Evolutionary conservation across 495 filamentous ascomycete genomes (phyloP), one percentile per base, ranked within the genome.

Genomic region (Aspergillus diversus): DNA sequence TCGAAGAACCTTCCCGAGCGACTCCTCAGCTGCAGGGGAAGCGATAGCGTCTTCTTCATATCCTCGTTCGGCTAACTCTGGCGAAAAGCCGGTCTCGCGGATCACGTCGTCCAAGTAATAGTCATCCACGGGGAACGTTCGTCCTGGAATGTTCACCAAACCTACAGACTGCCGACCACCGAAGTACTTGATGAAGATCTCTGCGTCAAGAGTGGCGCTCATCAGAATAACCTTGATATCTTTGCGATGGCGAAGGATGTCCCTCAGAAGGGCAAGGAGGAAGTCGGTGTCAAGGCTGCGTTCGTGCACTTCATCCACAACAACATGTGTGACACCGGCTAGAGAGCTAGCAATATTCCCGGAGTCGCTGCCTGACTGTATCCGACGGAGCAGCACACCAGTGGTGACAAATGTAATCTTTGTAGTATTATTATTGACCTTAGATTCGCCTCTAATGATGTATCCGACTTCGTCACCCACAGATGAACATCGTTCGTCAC

Each of bases 271-370:
- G 42, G 92, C 92, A 42, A 99, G 76, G 7, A 99, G 82, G 71
- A 99, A 97, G 71, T 99, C 95, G 1, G 93, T 97, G 68, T 99
- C 95, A 8, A 99, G 80, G 76, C 90, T 96, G 33, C 95, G 87
- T 73, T 99, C 95, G 75, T 99, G 95, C 21, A 99, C 96, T 75
- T 99, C 95, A 69, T 99, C 95, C 7, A 99, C 91, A 17, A 98
- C 90, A 17, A 99, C 87, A 76, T 99, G 96, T 59, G 91, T 97
- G 55, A 98, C 89, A 74, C 96, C 91, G 9, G 91, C 89, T 12
- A 99, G 73, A 61, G 90, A 90, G 51, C 86, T 86, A 13, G 91
- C 86, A 6, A 96, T 85, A 66, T 94, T 92, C 11, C 91, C 86
- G 34, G 86, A 82, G 42, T 89, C 91, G 33, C 92, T 91, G 17